Evolutionary conservation across 176 grass and related monocot genomes (phyloP).

Genomic region (Aegilops longissima): DNA sequence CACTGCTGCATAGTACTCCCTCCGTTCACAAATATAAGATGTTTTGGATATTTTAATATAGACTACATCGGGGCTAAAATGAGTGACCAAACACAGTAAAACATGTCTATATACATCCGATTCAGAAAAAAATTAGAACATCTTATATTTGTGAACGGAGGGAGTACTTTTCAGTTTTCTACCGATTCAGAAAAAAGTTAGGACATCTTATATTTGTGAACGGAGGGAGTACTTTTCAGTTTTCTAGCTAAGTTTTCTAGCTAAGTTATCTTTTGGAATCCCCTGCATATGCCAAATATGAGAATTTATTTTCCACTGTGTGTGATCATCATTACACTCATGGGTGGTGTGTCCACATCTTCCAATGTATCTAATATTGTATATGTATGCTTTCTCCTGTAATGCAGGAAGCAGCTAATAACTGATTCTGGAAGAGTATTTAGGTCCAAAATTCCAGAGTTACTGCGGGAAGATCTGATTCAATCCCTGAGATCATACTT

Average conservation of each 20-base stretch:
- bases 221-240: background rate
- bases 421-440: constrained; percentile 60
- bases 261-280: background rate
- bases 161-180: no score
- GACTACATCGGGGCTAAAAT: no score
- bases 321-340: background rate
- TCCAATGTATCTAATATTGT: constrained; percentile 17
- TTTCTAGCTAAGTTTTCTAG: background rate
- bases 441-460: constrained; percentile 59
- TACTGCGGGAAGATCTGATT: constrained; percentile 54
- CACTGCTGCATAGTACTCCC: background rate
- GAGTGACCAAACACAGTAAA: no score
- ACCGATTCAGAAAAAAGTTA: no score
- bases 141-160: no score
- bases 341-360: background rate
- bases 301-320: background rate
- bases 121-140: no score
- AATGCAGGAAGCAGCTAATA: constrained; percentile 70
- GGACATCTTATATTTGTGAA: no score
- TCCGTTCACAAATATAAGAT: no score
- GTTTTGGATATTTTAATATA: no score
- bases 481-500: constrained; percentile 54
- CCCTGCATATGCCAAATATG: background rate
- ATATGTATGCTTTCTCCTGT: constrained; percentile 13
- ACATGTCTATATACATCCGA: no score